Base-by-base conservation (phyloP, 75 land plant species). In the Picea sitchensis region DNA sequence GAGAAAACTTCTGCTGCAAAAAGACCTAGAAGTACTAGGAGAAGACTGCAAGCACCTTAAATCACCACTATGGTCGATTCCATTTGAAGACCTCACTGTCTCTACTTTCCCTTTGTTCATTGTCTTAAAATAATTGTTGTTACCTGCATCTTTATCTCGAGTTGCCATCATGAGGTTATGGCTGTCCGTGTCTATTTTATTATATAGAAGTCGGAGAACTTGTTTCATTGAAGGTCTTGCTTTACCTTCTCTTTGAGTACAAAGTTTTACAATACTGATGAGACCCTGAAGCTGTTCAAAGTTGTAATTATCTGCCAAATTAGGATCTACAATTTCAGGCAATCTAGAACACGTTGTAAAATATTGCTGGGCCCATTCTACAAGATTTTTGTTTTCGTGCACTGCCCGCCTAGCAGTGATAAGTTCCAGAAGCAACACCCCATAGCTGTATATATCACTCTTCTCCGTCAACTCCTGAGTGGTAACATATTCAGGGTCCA, bases 401-500 rank as follows among this genome's bases (percentile, higher is more conserved):
- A 93, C 78, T 56, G 93, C 93, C 32, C 73, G 68, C 63, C 91
- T 83, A 68, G 83, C 93, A 59, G 92, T 93, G 14, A 93, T 82
- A 15, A 93, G 85, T 69, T 93, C 96, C 59, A 93, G 75, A 21
- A 93, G 74, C 65, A 93, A 57, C 18, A 93, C 94, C 1, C 96
- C 96, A 81, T 93, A 93, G 76, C 96, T 93, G 81, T 93, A 93
- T 11, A 93, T 78, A 72, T 93, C 96, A 77, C 93, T 93, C 81
- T 93, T 93, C 75, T 89, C 92, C 11, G 93, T 88, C 56, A 93
- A 86, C 76, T 89, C 91, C 76, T 86, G 91, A 30, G 93, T 93
- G 30, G 85, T 61, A 21, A 91, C 88, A 80, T 93, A 93, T 47
- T 93, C 96, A 65, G 96, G 96, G 83, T 93, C 96, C 93, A 93